phyloP scores from a whole-genome alignment of 2,329 filamentous ascomycete genomes.

The Alternaria sp. region DNA sequence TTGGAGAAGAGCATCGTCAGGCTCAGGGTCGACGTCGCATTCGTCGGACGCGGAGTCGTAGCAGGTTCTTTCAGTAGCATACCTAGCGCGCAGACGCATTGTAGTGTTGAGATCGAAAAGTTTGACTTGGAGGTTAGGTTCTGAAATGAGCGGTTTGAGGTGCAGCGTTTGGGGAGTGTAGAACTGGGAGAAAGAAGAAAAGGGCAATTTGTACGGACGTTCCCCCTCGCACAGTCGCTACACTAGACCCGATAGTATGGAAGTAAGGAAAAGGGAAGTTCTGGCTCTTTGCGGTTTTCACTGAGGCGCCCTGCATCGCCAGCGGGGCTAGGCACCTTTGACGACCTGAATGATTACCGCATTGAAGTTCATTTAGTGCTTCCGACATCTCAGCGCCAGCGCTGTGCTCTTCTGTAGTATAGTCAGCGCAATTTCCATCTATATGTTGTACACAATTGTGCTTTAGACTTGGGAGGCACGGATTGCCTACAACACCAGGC shows the following conservation, averaged over 20 bases:
- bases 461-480: no score
- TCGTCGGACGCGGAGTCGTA: not conserved
- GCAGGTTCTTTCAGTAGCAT: not conserved
- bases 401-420: no score
- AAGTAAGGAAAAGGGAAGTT: not conserved
- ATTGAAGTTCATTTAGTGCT: no score
- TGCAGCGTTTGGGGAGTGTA: not conserved
- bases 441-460: no score
- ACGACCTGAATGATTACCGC: no score
- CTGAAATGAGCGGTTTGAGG: not conserved
- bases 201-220: not conserved
- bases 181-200: not conserved
- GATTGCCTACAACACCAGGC: not conserved
- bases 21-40: not conserved
- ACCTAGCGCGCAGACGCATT: not conserved
- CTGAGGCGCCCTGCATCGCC: not conserved
- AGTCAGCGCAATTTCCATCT: no score
- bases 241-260: not conserved
- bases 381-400: no score
- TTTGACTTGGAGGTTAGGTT: not conserved
- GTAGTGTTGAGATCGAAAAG: not conserved
- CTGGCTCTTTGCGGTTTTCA: not conserved
- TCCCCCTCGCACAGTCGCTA: not conserved
- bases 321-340: no score
- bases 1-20: not conserved